Evolutionary conservation across 1,139 yeast species (phyloP).

Genomic region (Nadsonia commutata): DNA sequence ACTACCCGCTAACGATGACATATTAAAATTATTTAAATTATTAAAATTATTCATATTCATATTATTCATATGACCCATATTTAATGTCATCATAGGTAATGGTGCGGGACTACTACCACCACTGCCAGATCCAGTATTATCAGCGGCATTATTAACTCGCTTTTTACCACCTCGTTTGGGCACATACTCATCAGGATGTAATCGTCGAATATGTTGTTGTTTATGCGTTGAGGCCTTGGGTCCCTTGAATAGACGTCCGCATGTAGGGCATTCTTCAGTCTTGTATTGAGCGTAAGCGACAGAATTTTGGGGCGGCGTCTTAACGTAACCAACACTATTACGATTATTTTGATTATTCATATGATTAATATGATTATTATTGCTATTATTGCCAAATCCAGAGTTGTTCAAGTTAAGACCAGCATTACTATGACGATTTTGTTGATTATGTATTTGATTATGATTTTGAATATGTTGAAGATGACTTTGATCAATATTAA

Average conservation of each 20-base stretch:
- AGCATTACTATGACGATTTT: not conserved
- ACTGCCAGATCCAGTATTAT: not conserved
- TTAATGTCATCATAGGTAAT: not conserved
- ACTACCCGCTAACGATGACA: not conserved
- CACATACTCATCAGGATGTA: constrained; percentile 30
- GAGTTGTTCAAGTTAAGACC: too few relatives aligned
- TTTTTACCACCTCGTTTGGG: constrained; percentile 33
- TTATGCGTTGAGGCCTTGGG: constrained; percentile 33
- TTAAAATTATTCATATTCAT: not conserved
- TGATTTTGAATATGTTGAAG: too few relatives aligned
- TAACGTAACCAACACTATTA: not conserved
- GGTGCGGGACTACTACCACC: not conserved
- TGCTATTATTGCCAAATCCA: too few relatives aligned
- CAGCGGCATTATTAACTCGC: constrained; percentile 11
- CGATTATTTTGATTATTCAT: not conserved
- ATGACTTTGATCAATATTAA: not conserved
- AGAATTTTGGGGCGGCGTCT: not conserved
- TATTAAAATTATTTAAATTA: not conserved
- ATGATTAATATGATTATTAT: not conserved
- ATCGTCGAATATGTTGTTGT: constrained; percentile 31
- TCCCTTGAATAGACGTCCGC: constrained; percentile 31
- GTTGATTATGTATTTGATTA: not conserved
- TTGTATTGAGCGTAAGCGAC: constrained; percentile 13
- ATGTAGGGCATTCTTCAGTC: constrained; percentile 27
- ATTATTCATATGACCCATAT: not conserved